Evolutionary conservation across 2,329 filamentous ascomycete species (phyloP), one percentile per base, ranked within the genome.

Genomic region (Microthyrium microscopicum): DNA sequence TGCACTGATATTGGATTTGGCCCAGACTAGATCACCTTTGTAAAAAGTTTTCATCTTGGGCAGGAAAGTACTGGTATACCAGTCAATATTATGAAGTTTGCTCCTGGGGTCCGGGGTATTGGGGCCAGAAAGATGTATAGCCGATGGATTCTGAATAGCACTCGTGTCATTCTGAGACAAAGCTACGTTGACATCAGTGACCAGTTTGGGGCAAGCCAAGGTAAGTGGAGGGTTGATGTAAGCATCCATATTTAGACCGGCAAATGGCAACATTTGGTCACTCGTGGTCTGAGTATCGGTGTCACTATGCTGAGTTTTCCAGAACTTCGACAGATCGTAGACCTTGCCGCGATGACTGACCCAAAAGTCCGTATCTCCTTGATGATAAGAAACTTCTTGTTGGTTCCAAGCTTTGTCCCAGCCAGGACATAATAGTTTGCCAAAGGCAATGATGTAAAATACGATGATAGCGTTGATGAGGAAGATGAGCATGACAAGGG

Each of bases 361-460:
- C 60, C 68, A 98, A 52, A 76, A 94, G 49, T 93, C 79, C 36
- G 73, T 64, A 5, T 66, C 59, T n/a, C 72, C 78, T 43, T 70
- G 63, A 46, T 94, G 87, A 24, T 58, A 67, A 11, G 57, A 46
- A 5, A 94, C 73, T 51, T 98, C 70, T 8, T 64, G 65, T 4
- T 59, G 51, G 34, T 72, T 73, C 84, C 84, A 98, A 3, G 73
- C 89, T 52, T 94, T 94, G 61, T 93, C 72, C 42, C 72, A 80
- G 50, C 93, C 85, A 11, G 89, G 89, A 50, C 89, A 98, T 3
- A 95, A 63, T 2, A 98, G 54, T 35, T 68, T 72, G 21, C 87
- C 85, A 45, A 98, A 89, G 25, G 60, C 71, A 41, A 94, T 69
- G 45, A 98, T 94, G 69, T 83, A 93, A 59, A 98, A 98, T 37